Percentiles rank a stretch among this genome's conserved stretches.
These are phyloP conservation scores for Musa balbisiana DNA, from an alignment of 202 grass and related monocot genomes.

Conservation along the genomic window DNA sequence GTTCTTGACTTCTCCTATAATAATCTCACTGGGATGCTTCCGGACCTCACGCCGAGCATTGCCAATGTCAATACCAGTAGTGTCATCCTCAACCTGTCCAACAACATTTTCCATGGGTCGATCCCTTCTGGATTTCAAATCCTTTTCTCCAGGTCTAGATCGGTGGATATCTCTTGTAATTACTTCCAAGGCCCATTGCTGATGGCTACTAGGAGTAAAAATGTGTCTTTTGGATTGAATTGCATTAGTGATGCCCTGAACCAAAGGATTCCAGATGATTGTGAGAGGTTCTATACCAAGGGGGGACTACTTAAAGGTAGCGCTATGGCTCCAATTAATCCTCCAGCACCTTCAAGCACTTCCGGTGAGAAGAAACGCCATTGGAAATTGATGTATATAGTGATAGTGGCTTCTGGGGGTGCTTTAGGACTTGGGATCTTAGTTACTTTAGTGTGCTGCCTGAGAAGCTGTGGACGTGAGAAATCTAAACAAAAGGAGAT, in stretches of 20 bases:
- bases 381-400: constrained; percentile 69
- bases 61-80: constrained; percentile 27
- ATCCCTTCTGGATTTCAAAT: constrained; percentile 43
- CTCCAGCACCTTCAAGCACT: constrained; percentile 2
- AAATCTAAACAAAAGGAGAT: constrained; percentile 28
- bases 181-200: constrained; percentile 58
- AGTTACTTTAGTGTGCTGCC: background rate
- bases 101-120: constrained; percentile 54
- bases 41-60: constrained; percentile 24
- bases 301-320: constrained; percentile 43
- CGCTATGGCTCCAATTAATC: constrained; percentile 7
- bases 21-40: constrained; percentile 64
- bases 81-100: constrained; percentile 49
- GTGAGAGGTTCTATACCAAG: constrained; percentile 44
- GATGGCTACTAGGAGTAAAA: constrained; percentile 13
- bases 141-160: constrained; percentile 30
- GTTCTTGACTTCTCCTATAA: constrained; percentile 63
- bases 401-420: constrained; percentile 64
- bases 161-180: constrained; percentile 59
- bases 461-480: background rate
- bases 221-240: constrained; percentile 45
- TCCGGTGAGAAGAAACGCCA: constrained; percentile 26
- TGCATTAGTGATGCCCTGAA: constrained; percentile 42
- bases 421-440: constrained; percentile 27
- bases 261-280: constrained; percentile 52